Conservation (phyloP, 352 stramenopile species). For the Albugo candida region DNA sequence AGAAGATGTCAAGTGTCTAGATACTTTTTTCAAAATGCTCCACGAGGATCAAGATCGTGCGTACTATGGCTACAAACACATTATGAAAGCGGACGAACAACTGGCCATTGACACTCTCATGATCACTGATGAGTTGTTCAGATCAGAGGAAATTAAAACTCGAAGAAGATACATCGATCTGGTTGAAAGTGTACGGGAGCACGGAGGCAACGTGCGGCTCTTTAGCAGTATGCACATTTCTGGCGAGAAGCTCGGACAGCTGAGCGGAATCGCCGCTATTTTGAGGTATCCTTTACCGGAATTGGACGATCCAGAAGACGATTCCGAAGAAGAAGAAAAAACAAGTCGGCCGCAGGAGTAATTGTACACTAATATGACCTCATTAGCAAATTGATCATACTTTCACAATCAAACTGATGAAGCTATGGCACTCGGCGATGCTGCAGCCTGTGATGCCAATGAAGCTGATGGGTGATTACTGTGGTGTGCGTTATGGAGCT, state of each 20-base stretch:
- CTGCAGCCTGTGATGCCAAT: neutral
- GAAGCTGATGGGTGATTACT: conserved; percentile 2
- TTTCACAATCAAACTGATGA: too few relatives aligned
- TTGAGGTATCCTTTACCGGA: conserved; percentile 92
- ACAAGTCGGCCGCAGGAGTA: neutral
- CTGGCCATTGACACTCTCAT: conserved; percentile 89
- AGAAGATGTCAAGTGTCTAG: conserved; percentile 80
- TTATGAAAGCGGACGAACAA: conserved; percentile 80
- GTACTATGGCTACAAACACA: conserved; percentile 94
- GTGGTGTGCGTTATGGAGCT: conserved; percentile 22
- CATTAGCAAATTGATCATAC: too few relatives aligned
- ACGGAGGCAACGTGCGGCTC: conserved; percentile 82
- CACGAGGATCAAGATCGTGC: conserved; percentile 89
- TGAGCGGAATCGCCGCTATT: conserved; percentile 90
- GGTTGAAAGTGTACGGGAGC: conserved; percentile 84
- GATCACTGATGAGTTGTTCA: conserved; percentile 91
- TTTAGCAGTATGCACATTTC: conserved; percentile 92
- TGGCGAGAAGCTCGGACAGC: conserved; percentile 86
- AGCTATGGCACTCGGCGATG: too few relatives aligned
- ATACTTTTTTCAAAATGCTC: conserved; percentile 94
- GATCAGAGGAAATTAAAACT: conserved; percentile 73
- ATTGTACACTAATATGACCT: neutral
- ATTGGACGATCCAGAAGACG: conserved; percentile 82
- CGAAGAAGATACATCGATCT: conserved; percentile 87
- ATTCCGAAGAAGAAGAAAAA: conserved; percentile 20